Percentiles rank a stretch among this genome's conserved stretches.
phyloP scores from a whole-genome alignment of 23 red algal genomes.

The Porphyridium purpureum region DNA sequence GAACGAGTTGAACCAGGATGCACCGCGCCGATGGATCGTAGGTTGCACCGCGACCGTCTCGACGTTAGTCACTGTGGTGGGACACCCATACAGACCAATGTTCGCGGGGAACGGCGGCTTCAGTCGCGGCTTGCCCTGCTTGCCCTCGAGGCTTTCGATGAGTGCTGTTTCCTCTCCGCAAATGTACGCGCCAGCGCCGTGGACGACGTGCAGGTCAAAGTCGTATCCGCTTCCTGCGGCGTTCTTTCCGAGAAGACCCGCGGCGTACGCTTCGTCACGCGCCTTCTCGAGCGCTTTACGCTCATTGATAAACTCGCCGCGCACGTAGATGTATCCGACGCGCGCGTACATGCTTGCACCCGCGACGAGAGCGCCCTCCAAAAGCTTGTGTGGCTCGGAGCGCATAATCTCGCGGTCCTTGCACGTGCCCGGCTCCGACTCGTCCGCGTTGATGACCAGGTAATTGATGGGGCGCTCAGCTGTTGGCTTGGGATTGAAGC shows the following conservation, averaged over 20 bases:
- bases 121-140: conserved; percentile 94
- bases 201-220: conserved; percentile 89
- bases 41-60: conserved; percentile 96
- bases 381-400: conserved; percentile 92
- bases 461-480: conserved; percentile 74
- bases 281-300: conserved; percentile 61
- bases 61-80: conserved; percentile 91
- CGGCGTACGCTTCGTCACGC: conserved; percentile 62
- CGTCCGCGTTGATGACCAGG: conserved; percentile 97
- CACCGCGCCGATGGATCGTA: conserved; percentile 80
- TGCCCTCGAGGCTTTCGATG: conserved; percentile 92
- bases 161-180: conserved; percentile 99
- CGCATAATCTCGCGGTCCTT: conserved; percentile 99
- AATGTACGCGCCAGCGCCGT: conserved; percentile 96
- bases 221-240: conserved; percentile 73
- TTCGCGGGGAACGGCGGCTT: conserved; percentile 99
- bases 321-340: conserved; percentile 86
- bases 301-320: conserved; percentile 92
- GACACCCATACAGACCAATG: conserved; percentile 98
- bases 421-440: conserved; percentile 94
- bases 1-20: conserved; percentile 82
- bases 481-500: conserved; percentile 83
- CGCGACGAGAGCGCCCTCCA: conserved; percentile 76
- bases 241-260: conserved; percentile 87
- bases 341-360: conserved; percentile 79